Evolutionary conservation across 116 monocot species (phyloP).

Genomic region (Cymodocea nodosa): DNA sequence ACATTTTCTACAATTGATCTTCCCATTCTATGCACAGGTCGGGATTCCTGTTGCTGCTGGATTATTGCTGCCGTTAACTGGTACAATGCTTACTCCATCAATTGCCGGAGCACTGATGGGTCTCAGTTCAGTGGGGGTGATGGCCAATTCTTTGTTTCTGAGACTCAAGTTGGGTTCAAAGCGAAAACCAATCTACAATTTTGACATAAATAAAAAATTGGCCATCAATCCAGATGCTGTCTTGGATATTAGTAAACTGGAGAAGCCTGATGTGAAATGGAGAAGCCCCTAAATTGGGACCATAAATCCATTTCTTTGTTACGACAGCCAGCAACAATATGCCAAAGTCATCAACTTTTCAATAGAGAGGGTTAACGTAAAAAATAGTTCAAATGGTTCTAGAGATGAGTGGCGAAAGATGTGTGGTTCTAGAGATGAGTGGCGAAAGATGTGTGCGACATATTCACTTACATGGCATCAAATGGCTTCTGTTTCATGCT

Average conservation of each 20-base stretch:
- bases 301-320: not conserved
- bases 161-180: conserved; percentile 43
- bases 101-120: conserved; percentile 98
- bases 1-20: conserved; percentile 1
- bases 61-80: conserved; percentile 69
- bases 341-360: no score
- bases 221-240: conserved; percentile 14
- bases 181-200: conserved; percentile 11
- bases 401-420: no score
- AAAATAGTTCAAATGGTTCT: no score
- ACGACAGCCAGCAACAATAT: not conserved
- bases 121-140: conserved; percentile 88
- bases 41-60: conserved; percentile 97
- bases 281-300: conserved; percentile 21
- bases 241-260: conserved; percentile 12
- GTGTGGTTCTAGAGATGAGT: no score
- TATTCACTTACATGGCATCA: no score
- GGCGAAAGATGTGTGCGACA: no score
- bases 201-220: conserved; percentile 10
- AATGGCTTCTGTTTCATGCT: no score
- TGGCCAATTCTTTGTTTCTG: conserved; percentile 88
- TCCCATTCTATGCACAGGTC: conserved; percentile 31
- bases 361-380: no score
- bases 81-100: conserved; percentile 90
- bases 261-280: conserved; percentile 38